These are phyloP conservation scores for Hippophae rhamnoides DNA, from an alignment of 306 rosid species.

Conservation along the genomic window DNA sequence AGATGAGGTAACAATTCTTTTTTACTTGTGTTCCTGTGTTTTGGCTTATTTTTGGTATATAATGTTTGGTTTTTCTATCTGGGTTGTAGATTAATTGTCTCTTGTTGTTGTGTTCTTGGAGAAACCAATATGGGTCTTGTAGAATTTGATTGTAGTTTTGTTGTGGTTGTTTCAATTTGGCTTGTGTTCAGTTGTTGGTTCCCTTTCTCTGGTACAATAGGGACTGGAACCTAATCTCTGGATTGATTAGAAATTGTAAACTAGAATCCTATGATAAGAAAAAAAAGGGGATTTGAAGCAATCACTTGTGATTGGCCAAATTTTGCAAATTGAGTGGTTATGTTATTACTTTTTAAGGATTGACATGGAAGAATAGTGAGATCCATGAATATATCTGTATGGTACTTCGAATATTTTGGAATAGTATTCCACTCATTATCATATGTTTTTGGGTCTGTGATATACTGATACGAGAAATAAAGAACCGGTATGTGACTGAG, in stretches of 20 bases:
- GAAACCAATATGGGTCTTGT: neutral
- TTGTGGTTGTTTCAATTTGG: neutral
- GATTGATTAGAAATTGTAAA: neutral
- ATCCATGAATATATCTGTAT: too few relatives aligned
- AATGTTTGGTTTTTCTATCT: neutral
- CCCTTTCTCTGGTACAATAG: too few relatives aligned
- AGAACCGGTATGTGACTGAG: too few relatives aligned
- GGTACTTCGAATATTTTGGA: too few relatives aligned
- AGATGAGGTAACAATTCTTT: conserved; percentile 27
- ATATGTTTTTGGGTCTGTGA: too few relatives aligned
- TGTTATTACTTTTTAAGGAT: neutral
- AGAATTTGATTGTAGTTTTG: neutral
- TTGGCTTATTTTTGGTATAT: neutral
- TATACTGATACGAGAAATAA: too few relatives aligned
- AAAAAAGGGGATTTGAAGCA: neutral
- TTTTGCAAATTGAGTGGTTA: neutral
- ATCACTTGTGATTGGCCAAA: neutral
- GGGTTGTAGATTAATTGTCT: neutral
- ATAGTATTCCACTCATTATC: too few relatives aligned
- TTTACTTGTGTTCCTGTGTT: neutral
- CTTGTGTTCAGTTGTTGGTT: neutral
- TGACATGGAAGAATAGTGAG: neutral
- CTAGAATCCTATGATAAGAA: neutral
- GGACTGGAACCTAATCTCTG: too few relatives aligned
- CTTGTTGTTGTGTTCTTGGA: neutral